Percentiles rank a stretch among this genome's conserved stretches.
These are phyloP conservation scores for Sclerotinia glacialis DNA, from an alignment of 2,329 filamentous ascomycete species.

Conservation along the genomic window DNA sequence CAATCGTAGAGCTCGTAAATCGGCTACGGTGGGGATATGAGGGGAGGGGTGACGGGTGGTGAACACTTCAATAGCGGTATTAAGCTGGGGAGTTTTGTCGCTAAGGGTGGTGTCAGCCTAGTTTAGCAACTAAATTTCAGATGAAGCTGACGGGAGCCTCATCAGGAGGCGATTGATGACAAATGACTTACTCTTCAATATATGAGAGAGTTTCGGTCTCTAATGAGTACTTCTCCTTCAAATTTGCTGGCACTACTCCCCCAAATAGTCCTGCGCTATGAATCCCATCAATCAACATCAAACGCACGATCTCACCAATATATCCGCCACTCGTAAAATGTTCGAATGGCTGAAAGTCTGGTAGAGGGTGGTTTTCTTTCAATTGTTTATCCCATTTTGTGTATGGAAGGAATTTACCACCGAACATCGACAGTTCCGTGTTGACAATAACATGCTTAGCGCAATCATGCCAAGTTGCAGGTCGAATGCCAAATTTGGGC, in stretches of 20 bases:
- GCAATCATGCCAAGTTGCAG: slow-evolving; percentile 54
- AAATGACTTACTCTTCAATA: slow-evolving; percentile 50
- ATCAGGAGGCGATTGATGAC: neutral
- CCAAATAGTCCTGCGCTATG: slow-evolving; percentile 53
- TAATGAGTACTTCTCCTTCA: slow-evolving; percentile 54
- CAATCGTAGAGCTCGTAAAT: slow-evolving; percentile 52
- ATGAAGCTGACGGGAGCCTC: neutral
- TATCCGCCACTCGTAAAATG: slow-evolving; percentile 64
- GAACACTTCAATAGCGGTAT: slow-evolving; percentile 48
- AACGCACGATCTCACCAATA: slow-evolving; percentile 61
- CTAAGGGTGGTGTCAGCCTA: slow-evolving; percentile 21
- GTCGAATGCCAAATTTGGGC: slow-evolving; percentile 56
- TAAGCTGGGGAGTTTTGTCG: slow-evolving; percentile 30
- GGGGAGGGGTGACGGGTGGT: slow-evolving; percentile 47
- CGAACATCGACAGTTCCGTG: slow-evolving; percentile 67
- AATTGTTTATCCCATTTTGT: slow-evolving; percentile 60
- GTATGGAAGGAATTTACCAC: slow-evolving; percentile 54
- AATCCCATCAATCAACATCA: slow-evolving; percentile 58
- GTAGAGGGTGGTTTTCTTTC: slow-evolving; percentile 51
- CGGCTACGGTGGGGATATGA: slow-evolving; percentile 46
- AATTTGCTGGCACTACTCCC: slow-evolving; percentile 53
- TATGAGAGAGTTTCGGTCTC: slow-evolving; percentile 58
- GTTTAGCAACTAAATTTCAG: neutral
- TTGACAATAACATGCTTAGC: slow-evolving; percentile 65
- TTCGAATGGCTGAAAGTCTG: slow-evolving; percentile 61